phyloP scores from a whole-genome alignment of 495 filamentous ascomycete species.

The Penicillium roqueforti region DNA sequence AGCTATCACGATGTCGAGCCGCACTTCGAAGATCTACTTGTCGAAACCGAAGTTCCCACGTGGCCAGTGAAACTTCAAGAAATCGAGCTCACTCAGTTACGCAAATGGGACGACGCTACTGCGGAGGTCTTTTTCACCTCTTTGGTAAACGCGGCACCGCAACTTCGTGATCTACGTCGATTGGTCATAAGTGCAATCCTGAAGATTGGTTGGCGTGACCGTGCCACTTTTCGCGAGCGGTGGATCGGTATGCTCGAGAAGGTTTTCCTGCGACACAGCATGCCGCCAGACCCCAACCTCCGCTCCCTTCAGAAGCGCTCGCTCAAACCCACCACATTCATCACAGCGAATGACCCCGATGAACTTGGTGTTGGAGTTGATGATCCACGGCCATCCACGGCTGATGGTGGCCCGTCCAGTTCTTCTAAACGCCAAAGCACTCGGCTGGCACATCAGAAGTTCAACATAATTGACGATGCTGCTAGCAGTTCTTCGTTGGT shows the following conservation, averaged over 20 bases:
- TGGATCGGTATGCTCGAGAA: slow-evolving; percentile 62
- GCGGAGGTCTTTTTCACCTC: slow-evolving; percentile 74
- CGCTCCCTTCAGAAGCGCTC: slow-evolving; percentile 22
- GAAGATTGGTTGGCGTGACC: slow-evolving; percentile 71
- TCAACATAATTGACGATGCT: slow-evolving; percentile 11
- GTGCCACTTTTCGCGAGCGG: slow-evolving; percentile 65
- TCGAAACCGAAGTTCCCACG: slow-evolving; percentile 54
- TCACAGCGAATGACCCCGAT: background rate
- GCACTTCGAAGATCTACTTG: slow-evolving; percentile 60
- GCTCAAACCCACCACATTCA: background rate
- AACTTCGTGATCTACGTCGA: slow-evolving; percentile 58
- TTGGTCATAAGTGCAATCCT: slow-evolving; percentile 69
- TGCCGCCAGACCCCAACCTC: slow-evolving; percentile 45
- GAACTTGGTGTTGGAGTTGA: slow-evolving; percentile 1
- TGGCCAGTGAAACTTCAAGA: slow-evolving; percentile 69
- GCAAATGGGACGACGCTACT: slow-evolving; percentile 59
- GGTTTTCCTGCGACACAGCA: slow-evolving; percentile 58
- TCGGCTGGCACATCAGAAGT: slow-evolving; percentile 33
- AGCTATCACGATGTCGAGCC: slow-evolving; percentile 66
- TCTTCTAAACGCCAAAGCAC: slow-evolving; percentile 41
- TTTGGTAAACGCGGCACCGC: slow-evolving; percentile 61
- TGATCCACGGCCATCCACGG: background rate
- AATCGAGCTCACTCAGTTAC: slow-evolving; percentile 69
- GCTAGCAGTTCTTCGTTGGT: background rate
- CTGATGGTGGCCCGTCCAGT: slow-evolving; percentile 16